Conservation (phyloP, 495 filamentous ascomycete species). For the Annulohypoxylon maeteangense region DNA sequence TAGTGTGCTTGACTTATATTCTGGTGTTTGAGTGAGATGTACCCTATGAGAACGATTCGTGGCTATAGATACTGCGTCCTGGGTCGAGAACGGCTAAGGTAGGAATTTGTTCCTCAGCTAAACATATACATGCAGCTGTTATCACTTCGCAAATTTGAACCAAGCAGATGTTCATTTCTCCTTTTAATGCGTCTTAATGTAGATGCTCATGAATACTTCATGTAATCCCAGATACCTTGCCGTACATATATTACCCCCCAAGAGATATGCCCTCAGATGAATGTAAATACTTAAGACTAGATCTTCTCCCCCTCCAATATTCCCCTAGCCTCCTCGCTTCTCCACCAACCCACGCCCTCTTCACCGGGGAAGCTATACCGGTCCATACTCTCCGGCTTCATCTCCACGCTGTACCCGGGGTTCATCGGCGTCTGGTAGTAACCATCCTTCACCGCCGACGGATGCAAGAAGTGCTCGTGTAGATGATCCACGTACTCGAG, state of each 20-base stretch:
- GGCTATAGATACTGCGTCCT: not conserved
- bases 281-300: conserved; percentile 19
- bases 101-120: too few relatives aligned
- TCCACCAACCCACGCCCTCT: conserved; percentile 85
- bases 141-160: not conserved
- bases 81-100: not conserved
- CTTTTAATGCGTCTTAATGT: not conserved
- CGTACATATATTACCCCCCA: not conserved
- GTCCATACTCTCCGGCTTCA: conserved; percentile 90
- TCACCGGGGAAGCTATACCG: conserved; percentile 78
- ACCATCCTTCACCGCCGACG: conserved; percentile 80
- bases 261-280: not conserved
- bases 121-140: too few relatives aligned
- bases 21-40: not conserved
- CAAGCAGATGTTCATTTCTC: not conserved
- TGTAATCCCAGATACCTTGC: not conserved
- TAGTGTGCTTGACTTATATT: not conserved
- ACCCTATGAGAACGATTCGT: not conserved
- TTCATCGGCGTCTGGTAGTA: conserved; percentile 87
- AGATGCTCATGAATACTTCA: not conserved
- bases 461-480: conserved; percentile 92
- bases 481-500: conserved; percentile 94
- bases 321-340: conserved; percentile 70
- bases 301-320: conserved; percentile 71
- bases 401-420: conserved; percentile 90